Conservation (phyloP, 2,329 filamentous ascomycete genomes). For the Monilinia laxa region DNA sequence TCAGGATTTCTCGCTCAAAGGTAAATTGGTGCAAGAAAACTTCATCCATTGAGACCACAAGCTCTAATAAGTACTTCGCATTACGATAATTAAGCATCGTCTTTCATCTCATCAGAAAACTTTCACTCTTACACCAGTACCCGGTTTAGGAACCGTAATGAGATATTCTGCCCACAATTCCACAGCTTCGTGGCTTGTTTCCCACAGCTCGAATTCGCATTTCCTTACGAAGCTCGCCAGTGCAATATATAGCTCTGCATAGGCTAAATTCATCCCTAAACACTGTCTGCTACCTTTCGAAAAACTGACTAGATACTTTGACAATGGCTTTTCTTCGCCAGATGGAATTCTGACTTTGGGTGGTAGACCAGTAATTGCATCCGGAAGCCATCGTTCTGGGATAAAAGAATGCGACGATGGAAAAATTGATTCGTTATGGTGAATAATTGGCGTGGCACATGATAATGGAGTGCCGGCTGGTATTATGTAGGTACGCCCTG, state of each 20-base stretch:
- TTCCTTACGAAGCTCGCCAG: constrained; percentile 16
- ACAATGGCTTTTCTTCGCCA: constrained; percentile 9
- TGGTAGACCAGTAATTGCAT: constrained; percentile 5
- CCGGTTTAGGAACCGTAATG: neutral
- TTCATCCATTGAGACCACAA: no score
- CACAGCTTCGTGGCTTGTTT: constrained; percentile 15
- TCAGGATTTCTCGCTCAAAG: neutral
- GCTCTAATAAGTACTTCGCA: neutral
- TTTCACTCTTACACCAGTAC: constrained; percentile 14
- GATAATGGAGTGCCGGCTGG: constrained; percentile 43
- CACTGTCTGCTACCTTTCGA: constrained; percentile 46
- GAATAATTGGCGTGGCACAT: constrained; percentile 44
- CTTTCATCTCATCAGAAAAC: constrained; percentile 2
- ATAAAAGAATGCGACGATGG: constrained; percentile 43
- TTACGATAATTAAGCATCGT: neutral
- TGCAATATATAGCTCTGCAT: constrained; percentile 22
- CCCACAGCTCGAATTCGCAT: constrained; percentile 16
- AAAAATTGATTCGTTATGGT: constrained; percentile 44
- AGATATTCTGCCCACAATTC: constrained; percentile 16
- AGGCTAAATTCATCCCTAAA: constrained; percentile 41
- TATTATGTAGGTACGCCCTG: constrained; percentile 25
- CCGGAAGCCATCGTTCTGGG: constrained; percentile 47
- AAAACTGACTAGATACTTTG: constrained; percentile 45
- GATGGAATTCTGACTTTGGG: constrained; percentile 5
- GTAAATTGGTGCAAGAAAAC: neutral